phyloP scores from a whole-genome alignment of 2,329 filamentous ascomycete species.

The Fusarium torulosum region DNA sequence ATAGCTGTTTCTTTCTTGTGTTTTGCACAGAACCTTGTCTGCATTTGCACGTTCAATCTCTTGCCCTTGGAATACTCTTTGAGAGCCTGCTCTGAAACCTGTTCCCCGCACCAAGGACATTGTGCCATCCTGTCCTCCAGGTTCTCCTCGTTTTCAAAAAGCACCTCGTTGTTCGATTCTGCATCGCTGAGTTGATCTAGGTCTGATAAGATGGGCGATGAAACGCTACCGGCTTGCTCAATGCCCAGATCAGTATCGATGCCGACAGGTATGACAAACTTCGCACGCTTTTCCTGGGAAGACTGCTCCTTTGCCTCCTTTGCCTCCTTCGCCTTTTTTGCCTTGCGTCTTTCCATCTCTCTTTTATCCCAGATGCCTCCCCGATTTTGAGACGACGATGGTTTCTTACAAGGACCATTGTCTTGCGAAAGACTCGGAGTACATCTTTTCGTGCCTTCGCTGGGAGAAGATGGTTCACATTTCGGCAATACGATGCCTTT shows the following conservation, averaged over 20 bases:
- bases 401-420: not conserved
- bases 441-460: slow-evolving; percentile 8
- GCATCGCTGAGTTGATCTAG: slow-evolving; percentile 27
- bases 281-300: slow-evolving; percentile 15
- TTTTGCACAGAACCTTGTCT: slow-evolving; percentile 72
- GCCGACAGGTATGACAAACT: slow-evolving; percentile 22
- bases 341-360: not conserved
- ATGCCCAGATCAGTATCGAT: slow-evolving; percentile 16
- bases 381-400: slow-evolving; percentile 18
- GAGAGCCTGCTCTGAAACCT: slow-evolving; percentile 69
- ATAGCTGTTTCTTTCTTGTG: slow-evolving; percentile 70
- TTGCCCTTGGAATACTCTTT: slow-evolving; percentile 62
- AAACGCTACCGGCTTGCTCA: not conserved
- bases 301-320: not conserved
- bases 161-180: slow-evolving; percentile 11
- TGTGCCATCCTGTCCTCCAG: slow-evolving; percentile 45
- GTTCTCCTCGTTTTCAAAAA: slow-evolving; percentile 13
- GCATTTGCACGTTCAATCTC: slow-evolving; percentile 67
- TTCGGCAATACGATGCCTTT: slow-evolving; percentile 5
- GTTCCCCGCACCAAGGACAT: slow-evolving; percentile 76
- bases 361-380: slow-evolving; percentile 3
- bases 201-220: slow-evolving; percentile 34
- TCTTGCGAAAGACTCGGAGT: slow-evolving; percentile 28
- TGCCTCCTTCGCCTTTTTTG: slow-evolving; percentile 1
- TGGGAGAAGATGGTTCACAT: slow-evolving; percentile 27